A percentile compares a stretch with the other conserved stretches of the same genome.
phyloP scores from a whole-genome alignment of 192 early-diverging fungal genomes.

The Coemansia sp. region DNA sequence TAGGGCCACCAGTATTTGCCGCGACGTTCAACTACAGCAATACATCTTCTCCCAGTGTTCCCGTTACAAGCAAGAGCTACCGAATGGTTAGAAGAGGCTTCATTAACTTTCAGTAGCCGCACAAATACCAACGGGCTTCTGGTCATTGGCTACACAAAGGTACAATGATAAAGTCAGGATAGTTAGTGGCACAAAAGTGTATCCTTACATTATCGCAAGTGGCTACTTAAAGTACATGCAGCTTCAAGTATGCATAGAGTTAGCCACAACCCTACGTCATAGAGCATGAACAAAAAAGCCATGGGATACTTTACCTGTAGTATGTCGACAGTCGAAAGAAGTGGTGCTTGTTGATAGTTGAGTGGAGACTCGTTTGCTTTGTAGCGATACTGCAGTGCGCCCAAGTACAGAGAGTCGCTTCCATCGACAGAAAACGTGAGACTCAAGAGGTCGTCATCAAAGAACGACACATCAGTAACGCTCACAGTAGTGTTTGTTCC shows the following conservation, averaged over 20 bases:
- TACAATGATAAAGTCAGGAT: neutral
- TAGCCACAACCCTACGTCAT: slow-evolving; percentile 9
- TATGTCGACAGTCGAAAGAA: neutral
- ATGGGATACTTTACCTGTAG: neutral
- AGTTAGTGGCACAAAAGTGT: neutral
- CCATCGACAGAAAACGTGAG: slow-evolving; percentile 38
- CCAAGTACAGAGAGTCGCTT: slow-evolving; percentile 26
- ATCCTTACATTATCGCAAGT: neutral
- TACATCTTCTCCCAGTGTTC: slow-evolving; percentile 35
- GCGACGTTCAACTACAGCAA: slow-evolving; percentile 40
- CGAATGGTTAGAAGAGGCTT: slow-evolving; percentile 18
- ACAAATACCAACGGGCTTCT: slow-evolving; percentile 20
- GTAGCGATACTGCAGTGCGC: slow-evolving; percentile 28
- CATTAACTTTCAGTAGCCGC: slow-evolving; percentile 20
- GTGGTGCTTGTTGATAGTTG: neutral
- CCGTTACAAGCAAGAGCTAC: slow-evolving; percentile 32
- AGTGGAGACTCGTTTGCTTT: neutral
- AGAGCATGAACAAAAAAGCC: neutral
- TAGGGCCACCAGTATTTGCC: slow-evolving; percentile 52
- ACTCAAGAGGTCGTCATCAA: slow-evolving; percentile 36
- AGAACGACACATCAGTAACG: slow-evolving; percentile 34
- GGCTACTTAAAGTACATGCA: slow-evolving; percentile 3
- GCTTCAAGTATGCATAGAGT: neutral
- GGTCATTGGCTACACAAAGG: neutral
- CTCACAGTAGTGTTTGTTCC: neutral